phyloP scores from a whole-genome alignment of 2,329 filamentous ascomycete genomes.

The Botrytis paeoniae region DNA sequence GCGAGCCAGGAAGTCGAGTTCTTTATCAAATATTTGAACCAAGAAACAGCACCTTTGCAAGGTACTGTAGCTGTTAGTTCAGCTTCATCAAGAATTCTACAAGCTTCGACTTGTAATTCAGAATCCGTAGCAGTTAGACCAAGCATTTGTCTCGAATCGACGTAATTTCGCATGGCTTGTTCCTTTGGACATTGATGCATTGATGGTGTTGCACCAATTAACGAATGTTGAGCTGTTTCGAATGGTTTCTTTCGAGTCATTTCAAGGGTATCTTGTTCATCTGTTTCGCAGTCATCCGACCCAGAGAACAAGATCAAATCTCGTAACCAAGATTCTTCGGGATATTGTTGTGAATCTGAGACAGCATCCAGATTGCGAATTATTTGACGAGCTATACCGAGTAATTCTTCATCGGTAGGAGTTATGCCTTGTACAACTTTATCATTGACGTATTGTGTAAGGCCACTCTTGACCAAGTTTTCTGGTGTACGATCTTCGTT shows the following conservation, averaged over 20 bases:
- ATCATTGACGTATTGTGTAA: constrained; percentile 51
- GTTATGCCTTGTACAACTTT: constrained; percentile 42
- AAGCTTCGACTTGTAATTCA: constrained; percentile 59
- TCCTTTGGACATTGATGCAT: constrained; percentile 29
- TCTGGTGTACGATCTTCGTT: constrained; percentile 56
- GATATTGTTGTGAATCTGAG: constrained; percentile 37
- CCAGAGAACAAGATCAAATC: constrained; percentile 53
- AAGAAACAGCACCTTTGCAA: constrained; percentile 44
- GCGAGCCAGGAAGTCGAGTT: constrained; percentile 53
- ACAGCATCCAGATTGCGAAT: constrained; percentile 54
- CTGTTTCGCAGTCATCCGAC: neutral
- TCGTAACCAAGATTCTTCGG: constrained; percentile 53
- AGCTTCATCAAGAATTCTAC: constrained; percentile 54
- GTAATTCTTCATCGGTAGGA: constrained; percentile 52
- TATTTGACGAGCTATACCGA: constrained; percentile 57
- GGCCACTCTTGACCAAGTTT: constrained; percentile 57
- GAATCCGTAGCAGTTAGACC: constrained; percentile 59
- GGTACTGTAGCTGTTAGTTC: constrained; percentile 43
- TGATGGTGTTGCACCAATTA: neutral
- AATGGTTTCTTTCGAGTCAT: neutral
- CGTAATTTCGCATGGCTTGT: constrained; percentile 29
- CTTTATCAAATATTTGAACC: constrained; percentile 53
- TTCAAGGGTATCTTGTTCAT: neutral
- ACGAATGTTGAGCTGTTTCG: neutral
- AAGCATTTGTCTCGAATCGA: constrained; percentile 38